Evolutionary conservation across 352 stramenopile genomes (phyloP).

Genomic region (Pythium biforme): DNA sequence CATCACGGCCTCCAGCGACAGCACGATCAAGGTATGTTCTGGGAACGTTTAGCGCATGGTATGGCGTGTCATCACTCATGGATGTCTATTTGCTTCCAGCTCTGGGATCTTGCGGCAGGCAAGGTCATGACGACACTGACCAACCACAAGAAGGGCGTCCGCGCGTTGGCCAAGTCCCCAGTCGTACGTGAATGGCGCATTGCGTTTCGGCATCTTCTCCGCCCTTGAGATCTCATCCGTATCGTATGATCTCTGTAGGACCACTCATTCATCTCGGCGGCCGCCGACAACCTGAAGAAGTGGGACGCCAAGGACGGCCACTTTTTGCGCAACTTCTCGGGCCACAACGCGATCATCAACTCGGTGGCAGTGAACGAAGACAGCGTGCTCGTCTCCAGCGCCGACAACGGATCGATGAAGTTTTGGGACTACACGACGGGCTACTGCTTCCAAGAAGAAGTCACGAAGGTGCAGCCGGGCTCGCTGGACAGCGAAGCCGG

Average conservation of each 20-base stretch:
- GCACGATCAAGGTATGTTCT: slow-evolving; percentile 87
- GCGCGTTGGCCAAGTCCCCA: slow-evolving; percentile 89
- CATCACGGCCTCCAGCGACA: slow-evolving; percentile 92
- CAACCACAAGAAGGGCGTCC: slow-evolving; percentile 99
- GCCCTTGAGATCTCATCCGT: background rate
- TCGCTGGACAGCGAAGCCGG: slow-evolving; percentile 98
- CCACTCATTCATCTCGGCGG: slow-evolving; percentile 96
- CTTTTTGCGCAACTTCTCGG: slow-evolving; percentile 97
- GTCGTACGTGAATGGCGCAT: slow-evolving; percentile 35
- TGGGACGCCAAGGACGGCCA: slow-evolving; percentile 95
- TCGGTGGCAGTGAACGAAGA: slow-evolving; percentile 98
- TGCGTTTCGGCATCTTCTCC: background rate
- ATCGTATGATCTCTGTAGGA: slow-evolving; percentile 48
- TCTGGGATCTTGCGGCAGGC: slow-evolving; percentile 98
- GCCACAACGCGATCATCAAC: slow-evolving; percentile 98
- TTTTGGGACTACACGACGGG: slow-evolving; percentile 99
- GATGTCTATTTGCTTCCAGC: slow-evolving; percentile 29
- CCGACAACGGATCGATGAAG: slow-evolving; percentile 96
- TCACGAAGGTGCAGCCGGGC: slow-evolving; percentile 94
- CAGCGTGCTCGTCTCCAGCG: slow-evolving; percentile 94
- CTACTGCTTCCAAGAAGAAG: slow-evolving; percentile 96
- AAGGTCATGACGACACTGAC: slow-evolving; percentile 98
- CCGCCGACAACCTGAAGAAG: slow-evolving; percentile 98
- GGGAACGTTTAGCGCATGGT: too few species aligned
- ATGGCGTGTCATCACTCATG: too few species aligned